Evolutionary conservation across 352 stramenopile genomes (phyloP), one percentile per base, ranked within the genome.

Genomic region (Aphanomyces euteiches): DNA sequence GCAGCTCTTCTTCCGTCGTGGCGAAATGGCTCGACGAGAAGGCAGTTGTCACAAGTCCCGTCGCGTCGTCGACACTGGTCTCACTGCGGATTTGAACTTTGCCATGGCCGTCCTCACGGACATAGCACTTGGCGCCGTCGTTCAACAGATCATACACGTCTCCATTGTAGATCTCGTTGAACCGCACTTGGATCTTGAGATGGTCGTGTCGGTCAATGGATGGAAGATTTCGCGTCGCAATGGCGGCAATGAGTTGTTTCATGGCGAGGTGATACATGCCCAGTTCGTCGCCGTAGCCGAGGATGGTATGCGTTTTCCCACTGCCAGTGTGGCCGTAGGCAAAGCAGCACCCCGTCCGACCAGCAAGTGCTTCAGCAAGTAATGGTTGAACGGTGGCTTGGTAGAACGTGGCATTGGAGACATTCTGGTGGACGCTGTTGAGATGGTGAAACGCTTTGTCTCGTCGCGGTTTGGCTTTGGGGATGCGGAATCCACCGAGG

Each of bases 251-350:
- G 41, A 87, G 61, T 1, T 83, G 75, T 13, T 71, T 57, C 3
- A 81, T 57, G 7, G 81, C 74, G 40, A 66, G 73, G 17, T 79
- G 75, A 56, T 75, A 84, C 67, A 85, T 72, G 13, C 80, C 78
- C 4, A 70, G 66, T 37, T 83, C 77, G 28, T 53, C 37, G 1
- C 56, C 76, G 41, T 87, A 85, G 28, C 80, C 80, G 56, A 87
- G 83, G 67, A 87, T 85, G 58, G 80, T 85, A 72, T 87, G 80
- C n/a, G 80, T 87, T 76, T 87, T 87, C 57, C 80, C 80, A 61
- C 74, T 82, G 66, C 83, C 83, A 7, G 80, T 87, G 63, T 87
- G 77, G 3, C 78, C 80, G 64, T 85, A 87, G 3, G 80, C 78
- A 56, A 87, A 87, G 72, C 80, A 87, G 66, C 80, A 87, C 1